Conservation (phyloP, 1,284 basidiomycete species). For the Trichosporon faecale region DNA sequence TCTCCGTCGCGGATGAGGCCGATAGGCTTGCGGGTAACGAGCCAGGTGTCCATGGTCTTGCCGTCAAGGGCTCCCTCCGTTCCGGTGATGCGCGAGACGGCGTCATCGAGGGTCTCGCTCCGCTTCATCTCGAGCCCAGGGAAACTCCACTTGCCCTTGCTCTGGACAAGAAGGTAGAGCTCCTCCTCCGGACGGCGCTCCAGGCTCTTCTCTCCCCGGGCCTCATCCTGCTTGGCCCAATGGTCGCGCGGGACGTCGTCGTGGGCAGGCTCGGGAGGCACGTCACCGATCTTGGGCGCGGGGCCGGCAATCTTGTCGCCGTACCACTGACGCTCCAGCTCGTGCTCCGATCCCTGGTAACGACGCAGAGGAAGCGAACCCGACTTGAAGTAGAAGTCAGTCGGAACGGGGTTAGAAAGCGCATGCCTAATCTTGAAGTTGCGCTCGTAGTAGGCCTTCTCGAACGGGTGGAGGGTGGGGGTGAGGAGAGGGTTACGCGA, state of each 20-base stretch:
- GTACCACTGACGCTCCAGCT: slow-evolving; percentile 67
- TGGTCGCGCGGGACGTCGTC: slow-evolving; percentile 33
- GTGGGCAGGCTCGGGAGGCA: slow-evolving; percentile 52
- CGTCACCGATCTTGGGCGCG: slow-evolving; percentile 62
- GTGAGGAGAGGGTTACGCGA: slow-evolving; percentile 82
- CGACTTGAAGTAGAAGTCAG: slow-evolving; percentile 92
- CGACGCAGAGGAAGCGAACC: slow-evolving; percentile 81
- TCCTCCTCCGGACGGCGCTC: slow-evolving; percentile 80
- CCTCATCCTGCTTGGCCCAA: slow-evolving; percentile 38
- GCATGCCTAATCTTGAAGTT: slow-evolving; percentile 78
- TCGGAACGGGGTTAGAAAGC: slow-evolving; percentile 81
- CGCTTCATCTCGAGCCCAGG: slow-evolving; percentile 53
- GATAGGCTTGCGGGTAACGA: slow-evolving; percentile 50
- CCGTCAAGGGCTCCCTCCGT: slow-evolving; percentile 40
- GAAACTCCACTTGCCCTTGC: slow-evolving; percentile 68
- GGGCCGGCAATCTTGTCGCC: slow-evolving; percentile 59
- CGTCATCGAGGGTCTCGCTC: slow-evolving; percentile 45
- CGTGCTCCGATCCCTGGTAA: slow-evolving; percentile 70
- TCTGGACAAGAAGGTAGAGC: slow-evolving; percentile 74
- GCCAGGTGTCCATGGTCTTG: slow-evolving; percentile 48
- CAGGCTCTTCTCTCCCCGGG: slow-evolving; percentile 64
- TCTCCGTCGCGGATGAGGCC: slow-evolving; percentile 38
- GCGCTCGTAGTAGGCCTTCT: slow-evolving; percentile 81
- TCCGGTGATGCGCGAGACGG: slow-evolving; percentile 37
- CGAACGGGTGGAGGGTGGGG: slow-evolving; percentile 70